Evolutionary conservation across 805 yeast genomes (phyloP), one percentile per base, ranked within the genome.

Genomic region (Schwanniomyces pseudopolymorphus): DNA sequence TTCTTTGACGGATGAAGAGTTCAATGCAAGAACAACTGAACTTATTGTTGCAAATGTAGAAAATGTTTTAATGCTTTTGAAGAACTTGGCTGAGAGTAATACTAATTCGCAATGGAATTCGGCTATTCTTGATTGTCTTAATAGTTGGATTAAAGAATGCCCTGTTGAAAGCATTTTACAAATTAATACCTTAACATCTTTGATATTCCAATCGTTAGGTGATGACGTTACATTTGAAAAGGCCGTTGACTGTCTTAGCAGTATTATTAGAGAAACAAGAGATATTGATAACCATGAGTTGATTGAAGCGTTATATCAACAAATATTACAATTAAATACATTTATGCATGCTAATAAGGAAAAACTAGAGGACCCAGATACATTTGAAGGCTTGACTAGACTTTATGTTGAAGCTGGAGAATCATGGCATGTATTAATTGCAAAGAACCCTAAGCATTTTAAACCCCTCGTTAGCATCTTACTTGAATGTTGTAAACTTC

Each of bases 331-430:
- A 40, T 69, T 91, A 42, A 78, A 82, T 59, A 77, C 79, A 3
- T 70, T 75, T 38, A 58, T 85, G 48, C 53, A 46, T 24, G 38
- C 61, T 7, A 47, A 55, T 33, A 43, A 54, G 9, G 66, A 71
- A 16, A 77, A 75, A 44, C 68, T 67, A 26, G 83, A 80, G 46
- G 92, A 85, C 55, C 74, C 79, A 1, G 94, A 86, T 28, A 74
- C 77, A 33, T 78, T 87, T 58, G 84, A 84, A 46, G 82, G 87
- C 11, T 69, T 87, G 44, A 80, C 96, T 0, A 77, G 94, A 57
- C 63, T 94, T 37, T 88, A 87, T 62, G 87, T 90, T 5, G 96
- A 90, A 56, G 96, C 97, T 1, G 96, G 96, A 46, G 97, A 90
- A 67, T 79, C 96, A 1, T 94, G 99, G 99, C 94, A 89, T 65